Evolutionary conservation across 768 basidiomycete genomes (phyloP).

Genomic region (Gloeophyllum trabeum): DNA sequence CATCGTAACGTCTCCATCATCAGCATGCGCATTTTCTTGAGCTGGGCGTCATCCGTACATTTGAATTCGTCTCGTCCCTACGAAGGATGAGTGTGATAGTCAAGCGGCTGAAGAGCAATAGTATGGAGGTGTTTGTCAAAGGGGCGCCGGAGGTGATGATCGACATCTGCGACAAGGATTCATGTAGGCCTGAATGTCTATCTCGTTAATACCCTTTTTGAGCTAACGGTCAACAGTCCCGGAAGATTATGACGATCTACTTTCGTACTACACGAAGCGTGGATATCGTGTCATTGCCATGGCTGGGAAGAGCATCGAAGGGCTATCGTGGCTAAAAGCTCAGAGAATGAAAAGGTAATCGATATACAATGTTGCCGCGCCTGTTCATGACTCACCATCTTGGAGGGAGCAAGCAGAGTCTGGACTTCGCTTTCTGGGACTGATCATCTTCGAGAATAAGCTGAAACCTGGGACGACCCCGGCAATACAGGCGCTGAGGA

Average conservation of each 20-base stretch:
- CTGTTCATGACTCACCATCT: background rate
- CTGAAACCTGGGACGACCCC: constrained; percentile 87
- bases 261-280: constrained; percentile 93
- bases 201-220: background rate
- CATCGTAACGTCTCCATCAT: background rate
- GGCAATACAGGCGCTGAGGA: constrained; percentile 79
- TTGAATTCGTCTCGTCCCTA: constrained; percentile 90
- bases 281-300: constrained; percentile 98
- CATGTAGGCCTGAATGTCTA: constrained; percentile 50
- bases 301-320: constrained; percentile 91
- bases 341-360: constrained; percentile 91
- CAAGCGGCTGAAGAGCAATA: constrained; percentile 84
- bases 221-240: constrained; percentile 49
- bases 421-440: constrained; percentile 79
- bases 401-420: constrained; percentile 89
- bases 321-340: constrained; percentile 92
- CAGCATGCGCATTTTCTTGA: constrained; percentile 97
- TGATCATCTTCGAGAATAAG: constrained; percentile 98
- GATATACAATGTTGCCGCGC: constrained; percentile 9
- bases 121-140: constrained; percentile 98
- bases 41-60: constrained; percentile 89
- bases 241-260: constrained; percentile 88
- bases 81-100: constrained; percentile 97
- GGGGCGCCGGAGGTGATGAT: constrained; percentile 98
- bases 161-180: constrained; percentile 85